Conservation (phyloP, 148 eudicot species). For the Fallopia convolvulus region DNA sequence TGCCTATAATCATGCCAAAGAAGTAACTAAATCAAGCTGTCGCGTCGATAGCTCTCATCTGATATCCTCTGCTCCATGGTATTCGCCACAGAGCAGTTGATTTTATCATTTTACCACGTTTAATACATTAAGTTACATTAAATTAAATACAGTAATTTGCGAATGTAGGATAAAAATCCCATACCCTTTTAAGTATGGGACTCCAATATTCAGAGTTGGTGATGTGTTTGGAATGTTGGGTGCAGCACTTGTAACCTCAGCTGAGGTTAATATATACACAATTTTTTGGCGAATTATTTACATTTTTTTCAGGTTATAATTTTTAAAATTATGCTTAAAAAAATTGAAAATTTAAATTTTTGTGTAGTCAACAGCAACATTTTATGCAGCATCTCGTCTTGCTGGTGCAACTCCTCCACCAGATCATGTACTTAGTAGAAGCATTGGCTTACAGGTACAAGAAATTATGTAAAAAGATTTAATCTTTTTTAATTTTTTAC, state of each 20-base stretch:
- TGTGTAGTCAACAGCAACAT: slow-evolving; percentile 84
- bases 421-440: slow-evolving; percentile 69
- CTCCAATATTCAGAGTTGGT: slow-evolving; percentile 85
- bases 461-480: neutral
- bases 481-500: neutral
- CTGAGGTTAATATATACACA: slow-evolving; percentile 52
- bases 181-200: slow-evolving; percentile 93
- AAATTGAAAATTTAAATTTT: neutral
- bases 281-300: neutral
- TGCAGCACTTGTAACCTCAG: slow-evolving; percentile 84
- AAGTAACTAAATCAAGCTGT: slow-evolving; percentile 53
- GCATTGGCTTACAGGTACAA: slow-evolving; percentile 89
- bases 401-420: slow-evolving; percentile 96
- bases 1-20: slow-evolving; percentile 53
- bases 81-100: slow-evolving; percentile 8
- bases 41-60: slow-evolving; percentile 60
- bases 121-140: too few relatives aligned
- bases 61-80: slow-evolving; percentile 91
- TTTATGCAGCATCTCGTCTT: slow-evolving; percentile 80
- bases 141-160: neutral
- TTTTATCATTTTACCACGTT: neutral
- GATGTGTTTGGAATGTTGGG: slow-evolving; percentile 98
- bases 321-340: neutral
- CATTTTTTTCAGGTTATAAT: neutral
- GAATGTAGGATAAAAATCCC: slow-evolving; percentile 65